Percentiles rank a stretch among this genome's conserved stretches.
Conservation (phyloP, 306 rosid genomes). For the Dryas drummondii region DNA sequence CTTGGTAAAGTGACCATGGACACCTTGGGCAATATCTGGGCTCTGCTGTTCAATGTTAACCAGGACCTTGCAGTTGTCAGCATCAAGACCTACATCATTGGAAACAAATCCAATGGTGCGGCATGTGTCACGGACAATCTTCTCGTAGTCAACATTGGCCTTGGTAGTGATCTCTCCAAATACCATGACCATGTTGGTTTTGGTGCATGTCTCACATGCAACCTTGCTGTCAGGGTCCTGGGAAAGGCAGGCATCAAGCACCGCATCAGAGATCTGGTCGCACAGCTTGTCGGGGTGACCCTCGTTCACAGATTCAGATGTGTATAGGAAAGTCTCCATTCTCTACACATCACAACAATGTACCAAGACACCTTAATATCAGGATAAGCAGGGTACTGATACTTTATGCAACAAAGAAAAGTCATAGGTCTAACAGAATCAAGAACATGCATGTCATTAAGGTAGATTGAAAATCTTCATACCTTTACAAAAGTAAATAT, state of each 20-base stretch:
- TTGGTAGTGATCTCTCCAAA: conserved; percentile 99
- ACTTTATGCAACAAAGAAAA: neutral
- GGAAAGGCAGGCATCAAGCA: conserved; percentile 95
- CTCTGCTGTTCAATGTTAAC: conserved; percentile 99
- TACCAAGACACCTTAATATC: conserved; percentile 17
- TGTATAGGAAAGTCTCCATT: conserved; percentile 93
- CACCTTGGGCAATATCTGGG: conserved; percentile 99
- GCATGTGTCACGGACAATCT: conserved; percentile 94
- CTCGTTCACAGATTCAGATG: conserved; percentile 97
- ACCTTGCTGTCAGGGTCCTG: conserved; percentile 99
- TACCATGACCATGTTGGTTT: conserved; percentile 99
- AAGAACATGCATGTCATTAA: neutral
- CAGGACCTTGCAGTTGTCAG: conserved; percentile 97
- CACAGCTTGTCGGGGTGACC: conserved; percentile 99
- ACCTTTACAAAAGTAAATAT: conserved; percentile 6
- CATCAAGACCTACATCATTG: conserved; percentile 95
- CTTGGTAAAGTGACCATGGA: conserved; percentile 98
- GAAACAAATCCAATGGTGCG: conserved; percentile 88
- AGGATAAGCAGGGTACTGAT: neutral
- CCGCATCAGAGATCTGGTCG: conserved; percentile 99
- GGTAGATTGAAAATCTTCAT: no score
- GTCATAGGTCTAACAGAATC: neutral
- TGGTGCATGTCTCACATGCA: conserved; percentile 99
- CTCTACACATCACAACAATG: conserved; percentile 34
- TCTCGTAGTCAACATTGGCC: conserved; percentile 93